Evolutionary conservation across 257 asterid genomes (phyloP).

Genomic region (Ocimum tenuiflorum): DNA sequence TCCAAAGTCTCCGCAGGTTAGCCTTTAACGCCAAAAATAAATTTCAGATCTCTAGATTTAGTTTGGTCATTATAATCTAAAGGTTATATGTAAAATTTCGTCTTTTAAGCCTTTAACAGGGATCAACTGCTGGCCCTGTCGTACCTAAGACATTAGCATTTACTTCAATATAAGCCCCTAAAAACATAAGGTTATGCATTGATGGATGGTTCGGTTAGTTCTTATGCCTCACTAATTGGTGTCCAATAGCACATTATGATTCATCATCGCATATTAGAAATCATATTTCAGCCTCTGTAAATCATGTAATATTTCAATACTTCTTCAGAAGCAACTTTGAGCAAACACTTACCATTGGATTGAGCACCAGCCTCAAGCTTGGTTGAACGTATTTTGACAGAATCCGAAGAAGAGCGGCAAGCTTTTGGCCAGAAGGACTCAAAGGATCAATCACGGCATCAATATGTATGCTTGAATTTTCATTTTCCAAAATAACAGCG

Average conservation of each 20-base stretch:
- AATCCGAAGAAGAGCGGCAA: conserved; percentile 77
- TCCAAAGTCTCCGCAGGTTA: neutral
- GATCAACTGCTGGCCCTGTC: neutral
- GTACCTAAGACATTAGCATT: neutral
- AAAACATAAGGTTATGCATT: neutral
- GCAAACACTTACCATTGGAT: conserved; percentile 58
- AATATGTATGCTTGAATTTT: conserved; percentile 75
- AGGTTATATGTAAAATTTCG: neutral
- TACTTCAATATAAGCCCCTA: neutral
- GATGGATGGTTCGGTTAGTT: neutral
- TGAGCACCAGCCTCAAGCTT: conserved; percentile 91
- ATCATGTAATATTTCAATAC: neutral
- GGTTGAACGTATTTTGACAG: conserved; percentile 76
- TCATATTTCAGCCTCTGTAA: neutral
- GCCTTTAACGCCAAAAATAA: neutral
- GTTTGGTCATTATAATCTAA: neutral
- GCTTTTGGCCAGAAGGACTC: conserved; percentile 94
- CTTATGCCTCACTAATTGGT: neutral
- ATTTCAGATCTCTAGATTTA: neutral
- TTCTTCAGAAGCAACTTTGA: neutral
- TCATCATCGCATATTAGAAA: neutral
- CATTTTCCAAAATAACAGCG: conserved; percentile 74
- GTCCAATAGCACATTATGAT: neutral
- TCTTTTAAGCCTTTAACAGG: neutral
- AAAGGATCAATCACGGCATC: conserved; percentile 97